These are phyloP conservation scores for Colletotrichum chlorophyti DNA, from an alignment of 2,329 filamentous ascomycete species.

Conservation along the genomic window DNA sequence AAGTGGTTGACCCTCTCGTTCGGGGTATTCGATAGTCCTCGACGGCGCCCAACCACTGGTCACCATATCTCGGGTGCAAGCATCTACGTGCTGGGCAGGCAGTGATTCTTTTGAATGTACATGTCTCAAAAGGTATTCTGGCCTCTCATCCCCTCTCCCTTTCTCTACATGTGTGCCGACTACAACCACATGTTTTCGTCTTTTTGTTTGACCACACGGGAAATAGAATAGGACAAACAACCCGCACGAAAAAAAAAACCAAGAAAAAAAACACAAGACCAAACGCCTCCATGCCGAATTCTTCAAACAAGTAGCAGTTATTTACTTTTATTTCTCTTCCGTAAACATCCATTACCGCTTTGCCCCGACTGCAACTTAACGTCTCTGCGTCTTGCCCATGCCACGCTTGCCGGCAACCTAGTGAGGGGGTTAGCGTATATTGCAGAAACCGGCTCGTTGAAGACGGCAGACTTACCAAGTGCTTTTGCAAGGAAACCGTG, in stretches of 20 bases:
- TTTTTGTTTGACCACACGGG: neutral
- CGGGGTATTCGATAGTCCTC: slow-evolving; percentile 20
- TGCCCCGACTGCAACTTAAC: slow-evolving; percentile 50
- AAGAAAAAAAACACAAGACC: slow-evolving; percentile 14
- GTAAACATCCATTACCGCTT: slow-evolving; percentile 16
- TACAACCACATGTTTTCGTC: no score
- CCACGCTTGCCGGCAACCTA: slow-evolving; percentile 90
- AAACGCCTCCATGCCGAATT: slow-evolving; percentile 21
- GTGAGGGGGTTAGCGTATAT: slow-evolving; percentile 39
- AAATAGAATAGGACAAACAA: neutral
- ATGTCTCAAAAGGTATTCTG: slow-evolving; percentile 2
- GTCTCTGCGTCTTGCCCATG: slow-evolving; percentile 84
- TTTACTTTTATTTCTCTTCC: slow-evolving; percentile 27
- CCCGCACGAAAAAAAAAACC: neutral
- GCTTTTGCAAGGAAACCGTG: slow-evolving; percentile 82
- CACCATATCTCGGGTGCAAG: no score
- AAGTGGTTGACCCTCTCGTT: no score
- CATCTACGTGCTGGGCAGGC: neutral
- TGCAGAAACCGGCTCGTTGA: neutral
- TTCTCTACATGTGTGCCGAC: no score
- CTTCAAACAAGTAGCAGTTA: slow-evolving; percentile 10
- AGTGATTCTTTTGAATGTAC: slow-evolving; percentile 4
- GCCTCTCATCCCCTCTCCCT: neutral
- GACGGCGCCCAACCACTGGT: no score
- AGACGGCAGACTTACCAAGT: slow-evolving; percentile 84